Base-by-base conservation (phyloP, 2,329 filamentous ascomycete species). In the Colletotrichum horii region DNA sequence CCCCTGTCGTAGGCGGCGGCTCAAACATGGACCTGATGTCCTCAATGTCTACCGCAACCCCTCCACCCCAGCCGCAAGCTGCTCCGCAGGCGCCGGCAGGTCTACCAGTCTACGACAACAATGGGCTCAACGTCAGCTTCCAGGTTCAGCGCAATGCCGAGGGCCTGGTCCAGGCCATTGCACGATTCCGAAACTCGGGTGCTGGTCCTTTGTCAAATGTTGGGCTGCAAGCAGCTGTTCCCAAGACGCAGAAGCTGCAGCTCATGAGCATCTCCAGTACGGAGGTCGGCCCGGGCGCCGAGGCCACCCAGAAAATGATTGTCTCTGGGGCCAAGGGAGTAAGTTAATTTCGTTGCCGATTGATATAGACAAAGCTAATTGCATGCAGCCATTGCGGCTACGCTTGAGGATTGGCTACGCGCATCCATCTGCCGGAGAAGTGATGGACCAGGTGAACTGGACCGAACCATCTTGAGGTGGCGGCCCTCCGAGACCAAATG, bases 391-490 rank as follows among this genome's bases (percentile, higher is more conserved):
- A 78, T 91, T 99, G 78, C 92, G 96, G 77, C 88, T 99, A 80
- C 93, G 97, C 82, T 88, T 99, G 81, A 96, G 96, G 85, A 91
- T 99, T 81, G 93, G 91, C 73, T 98, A 96, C 83, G 88, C 91
- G 38, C 94, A 94, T 83, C 92, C 94, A 73, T 90, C 91, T 74
- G 91, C 89, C 28, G 92, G 92, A 68, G 90, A 93, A 77, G 89
- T 97, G 22, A 94, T 94, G 83, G 97, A 99, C 82, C 96, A 98
- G 86, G 96, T 98, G 74, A 97, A 98, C 87, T 99, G 97, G 97
- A 93, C 94, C 34, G 97, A 99, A 85, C 93, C 95, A 71, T 88
- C 86, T 67, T 87, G 28, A 73, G n/a, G 28, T 28, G 48, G 43
- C 14, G 32, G 32, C 28, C 32, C 4, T 16, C 32, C 36, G 22